phyloP scores from a whole-genome alignment of 495 filamentous ascomycete genomes.

The Hypoxylon lienhwacheense region DNA sequence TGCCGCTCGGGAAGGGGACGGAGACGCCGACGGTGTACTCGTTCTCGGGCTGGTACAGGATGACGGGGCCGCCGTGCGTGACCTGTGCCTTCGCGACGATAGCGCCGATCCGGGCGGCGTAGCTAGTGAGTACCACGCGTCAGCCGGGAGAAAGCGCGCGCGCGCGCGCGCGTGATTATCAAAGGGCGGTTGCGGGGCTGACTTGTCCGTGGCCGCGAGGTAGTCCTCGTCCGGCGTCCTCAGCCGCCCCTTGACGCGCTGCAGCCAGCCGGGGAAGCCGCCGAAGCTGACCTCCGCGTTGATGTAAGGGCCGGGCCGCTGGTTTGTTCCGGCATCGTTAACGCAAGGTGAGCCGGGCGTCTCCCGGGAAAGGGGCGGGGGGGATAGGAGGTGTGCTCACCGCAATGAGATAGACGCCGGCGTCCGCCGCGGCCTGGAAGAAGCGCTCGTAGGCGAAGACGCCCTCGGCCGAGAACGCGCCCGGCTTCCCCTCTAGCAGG shows the following conservation, averaged over 20 bases:
- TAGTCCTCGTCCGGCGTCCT: constrained; percentile 62
- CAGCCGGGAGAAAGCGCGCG: too few species aligned
- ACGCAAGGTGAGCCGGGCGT: too few species aligned
- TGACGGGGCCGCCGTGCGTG: constrained; percentile 75
- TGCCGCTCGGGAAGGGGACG: constrained; percentile 53
- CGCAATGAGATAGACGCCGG: constrained; percentile 75
- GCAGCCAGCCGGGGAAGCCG: constrained; percentile 50
- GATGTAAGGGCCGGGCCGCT: constrained; percentile 56
- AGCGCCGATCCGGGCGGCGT: constrained; percentile 55
- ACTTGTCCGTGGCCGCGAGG: constrained; percentile 65
- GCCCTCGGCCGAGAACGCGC: constrained; percentile 67
- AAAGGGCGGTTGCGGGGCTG: background rate
- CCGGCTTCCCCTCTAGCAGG: constrained; percentile 71
- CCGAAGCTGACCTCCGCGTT: constrained; percentile 58
- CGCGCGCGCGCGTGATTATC: too few species aligned
- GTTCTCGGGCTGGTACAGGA: constrained; percentile 78
- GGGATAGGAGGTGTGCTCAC: constrained; percentile 70
- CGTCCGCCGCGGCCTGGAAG: constrained; percentile 67
- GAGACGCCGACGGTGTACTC: constrained; percentile 59
- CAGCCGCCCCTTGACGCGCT: constrained; percentile 62
- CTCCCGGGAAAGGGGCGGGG: too few species aligned
- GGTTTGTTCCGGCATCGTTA: constrained; percentile 65
- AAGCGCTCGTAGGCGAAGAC: constrained; percentile 70
- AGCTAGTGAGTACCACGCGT: constrained; percentile 39
- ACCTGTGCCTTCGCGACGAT: constrained; percentile 74